Conservation (phyloP, 495 filamentous ascomycete genomes). For the Trichocladium uniseriatum region DNA sequence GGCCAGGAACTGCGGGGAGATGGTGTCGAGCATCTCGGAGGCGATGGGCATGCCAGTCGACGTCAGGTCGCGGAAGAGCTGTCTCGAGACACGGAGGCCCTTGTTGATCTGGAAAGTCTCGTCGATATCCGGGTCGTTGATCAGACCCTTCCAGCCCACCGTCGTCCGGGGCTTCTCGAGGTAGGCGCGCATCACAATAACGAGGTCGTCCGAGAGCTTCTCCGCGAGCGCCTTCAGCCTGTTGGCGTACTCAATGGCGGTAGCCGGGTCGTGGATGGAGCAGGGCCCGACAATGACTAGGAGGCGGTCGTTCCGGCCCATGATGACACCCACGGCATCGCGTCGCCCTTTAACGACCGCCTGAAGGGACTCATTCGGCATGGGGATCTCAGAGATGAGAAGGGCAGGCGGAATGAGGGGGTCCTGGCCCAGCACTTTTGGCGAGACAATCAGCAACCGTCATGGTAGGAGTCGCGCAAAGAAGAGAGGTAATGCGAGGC, state of each 20-base stretch:
- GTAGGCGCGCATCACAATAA: conserved; percentile 96
- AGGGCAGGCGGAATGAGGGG: conserved; percentile 84
- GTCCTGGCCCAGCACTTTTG: conserved; percentile 83
- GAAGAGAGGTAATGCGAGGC: too few species aligned
- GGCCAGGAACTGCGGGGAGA: conserved; percentile 89
- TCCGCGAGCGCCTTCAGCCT: conserved; percentile 65
- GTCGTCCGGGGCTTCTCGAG: conserved; percentile 99
- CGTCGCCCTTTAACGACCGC: conserved; percentile 75
- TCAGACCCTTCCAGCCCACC: conserved; percentile 97
- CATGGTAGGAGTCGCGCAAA: conserved; percentile 1
- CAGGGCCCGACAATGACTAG: conserved; percentile 93
- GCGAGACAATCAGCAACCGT: conserved; percentile 21
- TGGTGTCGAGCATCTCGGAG: conserved; percentile 95
- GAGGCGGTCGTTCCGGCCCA: conserved; percentile 69
- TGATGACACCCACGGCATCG: conserved; percentile 76
- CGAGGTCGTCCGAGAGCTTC: conserved; percentile 71
- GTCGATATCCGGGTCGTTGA: conserved; percentile 98
- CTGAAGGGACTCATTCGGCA: conserved; percentile 50
- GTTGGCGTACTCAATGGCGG: conserved; percentile 76
- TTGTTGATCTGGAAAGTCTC: conserved; percentile 99
- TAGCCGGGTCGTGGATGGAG: conserved; percentile 89
- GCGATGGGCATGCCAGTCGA: conserved; percentile 83
- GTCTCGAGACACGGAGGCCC: conserved; percentile 76
- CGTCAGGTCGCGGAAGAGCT: conserved; percentile 88
- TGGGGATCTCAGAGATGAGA: conserved; percentile 80